Evolutionary conservation across 2,329 filamentous ascomycete genomes (phyloP), one percentile per base, ranked within the genome.

Genomic region (Diaporthe eres): DNA sequence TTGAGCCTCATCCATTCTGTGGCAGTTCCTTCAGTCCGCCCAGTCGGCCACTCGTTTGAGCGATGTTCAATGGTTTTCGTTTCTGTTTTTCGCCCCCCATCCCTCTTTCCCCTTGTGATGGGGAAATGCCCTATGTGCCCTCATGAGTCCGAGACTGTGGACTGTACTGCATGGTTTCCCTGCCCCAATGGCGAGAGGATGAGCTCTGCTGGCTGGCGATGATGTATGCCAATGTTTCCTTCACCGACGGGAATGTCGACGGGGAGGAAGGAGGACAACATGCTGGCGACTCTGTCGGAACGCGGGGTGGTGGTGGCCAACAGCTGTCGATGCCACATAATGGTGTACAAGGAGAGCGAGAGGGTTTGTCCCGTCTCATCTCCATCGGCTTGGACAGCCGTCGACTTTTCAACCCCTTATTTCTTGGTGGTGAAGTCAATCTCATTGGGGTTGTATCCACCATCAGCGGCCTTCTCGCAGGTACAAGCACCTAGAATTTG

Each of bases 371-470:
- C 31, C 31, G 9, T 68, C 47, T 37, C 2, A 9, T 55, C 34
- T 31, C 65, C 47, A 39, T 31, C 17, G 65, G 34, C 49, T 70
- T 28, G 9, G n/a, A 19, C 17, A 55, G 65, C 34, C 34, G 34
- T 70, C 49, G 19, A n/a, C n/a, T n/a, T n/a, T 10, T 42, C 34
- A 31, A n/a, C 4, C 4, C 4, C 76, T 80, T 85, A 89, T 79
- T 86, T 85, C 86, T 90, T 91, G 73, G 93, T 95, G 51, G 95
- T 98, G 82, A 98, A 98, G 85, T 98, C 96, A 68, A 90, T 94
- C 90, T 98, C 96, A 79, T 93, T 85, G 39, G 91, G 89, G 79
- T 93, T 91, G 75, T 89, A 88, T 53, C 90, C 90, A 72, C 91
- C 89, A 79, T 90, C 89, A 67, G 90, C 83, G 25, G 90, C 90